These are phyloP conservation scores for Curvularia hawaiiensis DNA, from an alignment of 2,329 filamentous ascomycete species.

Conservation along the genomic window DNA sequence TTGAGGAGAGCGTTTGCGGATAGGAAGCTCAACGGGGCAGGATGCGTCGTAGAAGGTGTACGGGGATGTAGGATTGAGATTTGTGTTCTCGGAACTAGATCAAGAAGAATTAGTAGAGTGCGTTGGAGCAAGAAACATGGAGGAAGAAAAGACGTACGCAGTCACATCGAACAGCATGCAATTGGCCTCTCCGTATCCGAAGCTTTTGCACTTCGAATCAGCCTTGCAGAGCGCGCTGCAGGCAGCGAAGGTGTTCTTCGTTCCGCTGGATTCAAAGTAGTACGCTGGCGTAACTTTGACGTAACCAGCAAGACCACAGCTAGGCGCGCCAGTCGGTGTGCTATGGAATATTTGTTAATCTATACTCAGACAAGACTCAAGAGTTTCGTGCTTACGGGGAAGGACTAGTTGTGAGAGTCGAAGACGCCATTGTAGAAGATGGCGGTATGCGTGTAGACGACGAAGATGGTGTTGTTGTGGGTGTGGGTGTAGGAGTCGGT, in stretches of 20 bases:
- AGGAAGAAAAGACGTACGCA: conserved; percentile 27
- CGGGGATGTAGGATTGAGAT: conserved; percentile 41
- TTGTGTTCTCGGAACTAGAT: conserved; percentile 36
- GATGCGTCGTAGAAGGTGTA: conserved; percentile 42
- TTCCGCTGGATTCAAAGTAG: conserved; percentile 43
- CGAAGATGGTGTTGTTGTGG: conserved; percentile 11
- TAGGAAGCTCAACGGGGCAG: conserved; percentile 37
- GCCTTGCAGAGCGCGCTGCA: conserved; percentile 41
- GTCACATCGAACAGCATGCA: conserved; percentile 41
- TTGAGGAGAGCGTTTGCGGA: conserved; percentile 34
- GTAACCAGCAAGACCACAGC: conserved; percentile 41
- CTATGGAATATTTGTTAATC: conserved; percentile 17
- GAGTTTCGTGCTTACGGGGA: conserved; percentile 29
- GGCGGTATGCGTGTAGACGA: background rate
- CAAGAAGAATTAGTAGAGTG: background rate
- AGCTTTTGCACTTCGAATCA: conserved; percentile 39
- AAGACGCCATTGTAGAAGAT: conserved; percentile 7
- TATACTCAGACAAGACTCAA: background rate
- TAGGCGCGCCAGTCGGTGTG: conserved; percentile 20
- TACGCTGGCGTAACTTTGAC: conserved; percentile 39
- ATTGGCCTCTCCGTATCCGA: conserved; percentile 42
- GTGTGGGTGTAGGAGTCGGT: conserved; percentile 22
- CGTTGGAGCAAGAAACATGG: background rate
- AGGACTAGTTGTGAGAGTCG: conserved; percentile 21
- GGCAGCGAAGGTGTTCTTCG: conserved; percentile 38